phyloP scores from a whole-genome alignment of 129 eudicot genomes.

The sunflower (Helianthus annuus) region HanXRQr2.0-SUNRISE NC_035434.2:172613853-172614352 shows the following conservation, averaged over 20 bases:
- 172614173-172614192: constrained; percentile 39
- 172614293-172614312: constrained; percentile 66
- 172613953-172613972: constrained; percentile 30
- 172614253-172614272: constrained; percentile 83
- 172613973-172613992: constrained; percentile 29
- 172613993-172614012: constrained; percentile 21
- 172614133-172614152: constrained; percentile 91
- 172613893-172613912: constrained; percentile 5
- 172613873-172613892: constrained; percentile 23
- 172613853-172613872: constrained; percentile 26
- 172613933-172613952: constrained; percentile 14
- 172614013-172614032: constrained; percentile 62
- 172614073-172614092: constrained; percentile 95
- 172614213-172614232: constrained; percentile 70
- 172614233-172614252: constrained; percentile 83
- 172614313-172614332: constrained; percentile 89
- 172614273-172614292: constrained; percentile 66
- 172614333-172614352: constrained; percentile 92
- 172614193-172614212: constrained; percentile 90
- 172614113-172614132: constrained; percentile 82
- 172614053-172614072: constrained; percentile 84
- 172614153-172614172: constrained; percentile 60
- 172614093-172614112: constrained; percentile 63
- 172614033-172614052: constrained; percentile 45
- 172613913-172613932: constrained; percentile 29